Conservation (phyloP, 2,329 filamentous ascomycete species). For the Aspergillus novofumigatus region DNA sequence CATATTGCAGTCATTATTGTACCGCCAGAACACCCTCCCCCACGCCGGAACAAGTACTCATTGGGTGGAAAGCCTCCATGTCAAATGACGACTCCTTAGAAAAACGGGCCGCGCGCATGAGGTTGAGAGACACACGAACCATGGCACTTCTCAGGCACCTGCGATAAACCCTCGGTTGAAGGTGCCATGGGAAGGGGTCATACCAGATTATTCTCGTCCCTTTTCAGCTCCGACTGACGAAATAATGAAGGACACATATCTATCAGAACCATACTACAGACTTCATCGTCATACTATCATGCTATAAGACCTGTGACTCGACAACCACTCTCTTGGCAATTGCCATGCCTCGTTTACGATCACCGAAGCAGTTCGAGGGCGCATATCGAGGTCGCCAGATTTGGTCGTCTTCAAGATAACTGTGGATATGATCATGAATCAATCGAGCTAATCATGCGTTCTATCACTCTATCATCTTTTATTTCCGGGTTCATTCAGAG, state of each 20-base stretch:
- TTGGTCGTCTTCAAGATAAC: conserved; percentile 1
- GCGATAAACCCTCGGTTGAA: neutral
- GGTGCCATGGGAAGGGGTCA: neutral
- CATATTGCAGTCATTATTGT: neutral
- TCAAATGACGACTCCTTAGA: neutral
- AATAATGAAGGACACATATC: neutral
- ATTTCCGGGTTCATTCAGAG: neutral
- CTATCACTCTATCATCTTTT: neutral
- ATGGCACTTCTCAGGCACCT: neutral
- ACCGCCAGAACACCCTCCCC: neutral
- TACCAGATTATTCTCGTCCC: neutral
- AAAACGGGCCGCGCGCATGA: neutral
- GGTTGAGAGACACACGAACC: neutral
- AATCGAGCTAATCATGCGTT: neutral
- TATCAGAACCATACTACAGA: neutral
- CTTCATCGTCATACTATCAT: neutral
- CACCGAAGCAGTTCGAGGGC: neutral
- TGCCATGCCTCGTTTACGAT: neutral
- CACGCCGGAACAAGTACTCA: neutral
- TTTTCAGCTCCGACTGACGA: neutral
- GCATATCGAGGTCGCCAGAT: neutral
- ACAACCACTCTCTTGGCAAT: neutral
- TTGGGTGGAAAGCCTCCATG: neutral
- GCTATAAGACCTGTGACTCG: neutral
- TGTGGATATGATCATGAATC: conserved; percentile 5